Base-by-base conservation (phyloP, 495 filamentous ascomycete species). In the Podospora tetraspora region DNA sequence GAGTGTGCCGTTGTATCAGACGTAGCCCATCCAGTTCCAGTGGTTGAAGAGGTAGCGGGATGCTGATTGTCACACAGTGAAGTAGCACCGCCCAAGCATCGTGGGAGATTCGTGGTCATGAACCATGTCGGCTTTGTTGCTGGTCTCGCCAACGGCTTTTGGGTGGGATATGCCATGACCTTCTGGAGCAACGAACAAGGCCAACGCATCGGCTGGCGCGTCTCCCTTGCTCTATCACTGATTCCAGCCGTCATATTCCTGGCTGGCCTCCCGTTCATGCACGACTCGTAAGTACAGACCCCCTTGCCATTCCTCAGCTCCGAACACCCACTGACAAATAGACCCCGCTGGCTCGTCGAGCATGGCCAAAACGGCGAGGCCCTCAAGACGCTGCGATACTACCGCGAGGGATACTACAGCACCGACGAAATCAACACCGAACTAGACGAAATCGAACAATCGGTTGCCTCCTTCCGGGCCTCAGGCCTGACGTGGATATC, bases 41-140 rank as follows among this genome's bases (percentile, higher is more conserved):
- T 16, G 4, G 10, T 25, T 22, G 29, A 30, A 43, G 13, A 57
- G 24, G 23, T 59, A 23, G 13, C 21, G 22, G 23, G 21, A 11
- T 22, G 27, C 64, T 73, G 25, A 73, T 63, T 6, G 34, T 12
- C 6, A 34, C 9, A 64, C 52, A 86, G 84, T 72, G 85, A 88
- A 73, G 78, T 88, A 27, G 76, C 85, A 0, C 85, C 85, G 2
- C 82, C 85, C 2, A 78, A 75, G 19, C 76, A 83, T 58, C 79
- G 85, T 7, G 85, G 85, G 0, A 81, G 79, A 66, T 83, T 83
- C 64, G 85, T 88, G 2, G 83, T 87, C 24, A 76, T 87, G 70
- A 87, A 87, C 69, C 85, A 88, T 62, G 79, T 87, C 68, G 85
- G 85, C 6, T 80, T 87, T 61, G 81, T 87, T 37, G 77, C 78